Conservation (phyloP, 176 grass and related monocot genomes). For the Musa schizocarpa region DNA sequence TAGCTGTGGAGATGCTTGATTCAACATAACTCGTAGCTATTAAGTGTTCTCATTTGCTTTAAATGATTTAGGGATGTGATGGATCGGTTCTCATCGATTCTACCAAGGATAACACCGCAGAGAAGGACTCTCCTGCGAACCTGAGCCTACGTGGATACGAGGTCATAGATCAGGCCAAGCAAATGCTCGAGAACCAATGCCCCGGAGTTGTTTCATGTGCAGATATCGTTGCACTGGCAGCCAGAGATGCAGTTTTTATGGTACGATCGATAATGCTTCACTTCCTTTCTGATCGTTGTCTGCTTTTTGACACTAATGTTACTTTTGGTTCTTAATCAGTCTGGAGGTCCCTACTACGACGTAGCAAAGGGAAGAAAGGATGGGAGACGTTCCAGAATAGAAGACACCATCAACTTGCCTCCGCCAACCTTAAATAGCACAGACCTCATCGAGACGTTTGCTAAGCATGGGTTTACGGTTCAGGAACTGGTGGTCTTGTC, state of each 20-base stretch:
- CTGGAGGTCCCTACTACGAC: conserved; percentile 56
- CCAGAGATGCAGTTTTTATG: conserved; percentile 56
- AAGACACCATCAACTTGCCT: conserved; percentile 58
- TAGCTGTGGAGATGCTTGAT: neutral
- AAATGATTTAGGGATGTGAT: conserved; percentile 56
- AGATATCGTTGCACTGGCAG: conserved; percentile 58
- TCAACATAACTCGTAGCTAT: neutral
- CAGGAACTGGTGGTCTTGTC: conserved; percentile 62
- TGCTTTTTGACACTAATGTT: neutral
- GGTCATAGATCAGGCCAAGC: conserved; percentile 69
- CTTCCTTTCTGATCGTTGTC: neutral
- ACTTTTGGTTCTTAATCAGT: conserved; percentile 15
- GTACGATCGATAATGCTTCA: conserved; percentile 13
- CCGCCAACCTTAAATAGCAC: conserved; percentile 36
- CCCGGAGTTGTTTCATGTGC: conserved; percentile 78
- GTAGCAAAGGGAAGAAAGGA: conserved; percentile 59
- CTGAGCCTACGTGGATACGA: conserved; percentile 66
- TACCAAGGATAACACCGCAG: conserved; percentile 38
- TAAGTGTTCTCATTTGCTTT: neutral
- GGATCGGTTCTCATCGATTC: conserved; percentile 68
- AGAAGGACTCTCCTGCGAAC: conserved; percentile 76
- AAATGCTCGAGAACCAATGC: conserved; percentile 45
- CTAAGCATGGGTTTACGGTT: conserved; percentile 32
- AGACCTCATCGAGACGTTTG: conserved; percentile 39
- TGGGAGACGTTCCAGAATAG: conserved; percentile 35